Evolutionary conservation across 768 basidiomycete genomes (phyloP), one percentile per base, ranked within the genome.

Genomic region (Russula compacta): DNA sequence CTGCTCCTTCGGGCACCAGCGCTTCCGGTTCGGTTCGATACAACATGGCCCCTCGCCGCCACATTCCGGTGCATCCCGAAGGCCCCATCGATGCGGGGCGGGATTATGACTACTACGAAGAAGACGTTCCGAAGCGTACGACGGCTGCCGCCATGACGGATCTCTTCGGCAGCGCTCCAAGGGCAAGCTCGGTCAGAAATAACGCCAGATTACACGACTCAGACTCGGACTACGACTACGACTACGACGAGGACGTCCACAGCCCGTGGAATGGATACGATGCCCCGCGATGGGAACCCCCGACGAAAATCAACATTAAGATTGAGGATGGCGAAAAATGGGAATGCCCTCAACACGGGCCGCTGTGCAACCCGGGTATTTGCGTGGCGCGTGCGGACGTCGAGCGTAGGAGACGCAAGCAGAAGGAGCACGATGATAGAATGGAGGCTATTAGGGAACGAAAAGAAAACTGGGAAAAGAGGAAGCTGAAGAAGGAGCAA

Each of bases 361-460:
- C 51, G 24, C n/a, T 47, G 47, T 66, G 65, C 56, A 53, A 2
- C 33, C 46, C 43, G 4, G 59, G 59, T 0, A 60, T 66, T 8
- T 66, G 65, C 62, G 29, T 51, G 42, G 58, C 15, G 38, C 44
- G 36, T 6, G 55, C 35, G 39, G 21, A 7, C 5, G 0, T 48
- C 11, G 52, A 60, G 19, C 14, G n/a, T 2, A 55, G 53, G 9
- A 10, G 15, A 9, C 53, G 63, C 14, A 9, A 6, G 24, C n/a
- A 12, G 51, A 24, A 19, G 12, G 57, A 60, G 48, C 29, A 15
- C 14, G 35, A 53, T 24, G 29, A 49, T 47, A n/a, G 64, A n/a
- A 39, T 33, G 6, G 36, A 53, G 42, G 42, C 50, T 15, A 56
- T 14, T 32, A 43, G 10, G 21, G 32, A 9, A 19, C 19, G 47